Conservation (phyloP, 192 early-diverging fungal genomes). For the Dispira simplex region DNA sequence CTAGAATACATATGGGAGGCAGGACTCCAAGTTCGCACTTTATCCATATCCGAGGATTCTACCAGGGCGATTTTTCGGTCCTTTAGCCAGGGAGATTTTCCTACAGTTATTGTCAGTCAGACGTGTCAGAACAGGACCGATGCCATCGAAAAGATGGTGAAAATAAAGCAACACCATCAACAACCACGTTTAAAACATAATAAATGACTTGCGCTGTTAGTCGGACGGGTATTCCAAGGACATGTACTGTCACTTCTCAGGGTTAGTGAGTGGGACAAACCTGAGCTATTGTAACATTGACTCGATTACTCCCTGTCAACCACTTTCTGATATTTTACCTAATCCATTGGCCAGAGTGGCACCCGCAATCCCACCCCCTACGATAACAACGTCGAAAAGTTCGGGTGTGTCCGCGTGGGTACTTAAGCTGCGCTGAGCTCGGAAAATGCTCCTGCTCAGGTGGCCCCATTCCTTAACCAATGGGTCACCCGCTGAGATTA, state of each 20-base stretch:
- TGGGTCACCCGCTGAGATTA: too few species aligned
- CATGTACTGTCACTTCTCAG: not conserved
- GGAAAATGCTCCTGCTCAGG: too few species aligned
- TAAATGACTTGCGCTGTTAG: not conserved
- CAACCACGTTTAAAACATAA: not conserved
- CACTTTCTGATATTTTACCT: slow-evolving; percentile 20
- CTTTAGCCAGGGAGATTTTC: slow-evolving; percentile 12
- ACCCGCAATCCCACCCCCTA: slow-evolving; percentile 84
- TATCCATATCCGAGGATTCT: slow-evolving; percentile 55
- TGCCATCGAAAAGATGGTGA: not conserved
- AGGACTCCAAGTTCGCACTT: slow-evolving; percentile 34
- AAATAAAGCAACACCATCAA: not conserved
- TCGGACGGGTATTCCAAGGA: not conserved
- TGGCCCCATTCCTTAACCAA: too few species aligned
- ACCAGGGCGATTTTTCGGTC: slow-evolving; percentile 53
- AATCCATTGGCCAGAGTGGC: slow-evolving; percentile 69
- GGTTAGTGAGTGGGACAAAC: not conserved
- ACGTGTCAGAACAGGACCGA: not conserved
- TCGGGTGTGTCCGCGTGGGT: not conserved
- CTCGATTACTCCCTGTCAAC: not conserved
- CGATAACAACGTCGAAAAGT: slow-evolving; percentile 71
- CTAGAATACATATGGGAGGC: slow-evolving; percentile 49
- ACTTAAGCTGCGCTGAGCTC: too few species aligned
- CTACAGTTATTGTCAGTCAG: not conserved
- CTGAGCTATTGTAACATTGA: not conserved